Evolutionary conservation across 2,329 filamentous ascomycete genomes (phyloP), one percentile per base, ranked within the genome.

Genomic region (Sclerotinia sclerotiorum): DNA sequence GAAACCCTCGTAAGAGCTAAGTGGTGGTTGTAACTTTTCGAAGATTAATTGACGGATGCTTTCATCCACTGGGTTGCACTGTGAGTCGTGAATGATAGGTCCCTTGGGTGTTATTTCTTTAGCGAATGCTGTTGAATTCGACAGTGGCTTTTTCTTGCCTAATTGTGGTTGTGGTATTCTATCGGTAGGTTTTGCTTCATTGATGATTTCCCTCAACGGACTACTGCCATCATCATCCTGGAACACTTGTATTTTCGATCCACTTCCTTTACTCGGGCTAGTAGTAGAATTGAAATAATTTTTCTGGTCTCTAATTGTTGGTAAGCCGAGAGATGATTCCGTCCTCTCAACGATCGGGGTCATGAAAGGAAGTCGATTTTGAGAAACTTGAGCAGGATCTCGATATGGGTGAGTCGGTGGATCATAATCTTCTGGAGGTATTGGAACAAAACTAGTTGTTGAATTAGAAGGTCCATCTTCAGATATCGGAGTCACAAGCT

Each of bases 331-430:
- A 0, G 94, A 97, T 15, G 89, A 91, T 79, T 99, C 95, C 0
- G 95, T 99, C 74, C 93, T 89, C 79, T 99, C 95, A 1, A 95
- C 94, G 73, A 99, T 99, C 1, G 95, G 95, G 0, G 95, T 99
- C 95, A 99, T 98, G 78, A 98, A 99, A 3, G 94, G 95, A 13
- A 98, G 83, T 67, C 94, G 90, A 79, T 94, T 97, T 76, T 97
- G 96, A 69, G 93, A 93, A 79, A 90, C 84, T 78, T 93, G 86
- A 48, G 82, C 85, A 76, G 92, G 87, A 79, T 97, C 91, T 76
- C 93, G 89, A 83, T 90, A 97, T 69, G 92, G 91, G 60, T 89
- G 86, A 68, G 86, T 90, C 24, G 92, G 90, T 56, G 92, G 87
- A 73, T 94, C 88, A 78, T 93, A 97, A 78, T 96, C 92, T 76